A percentile compares a stretch with the other conserved stretches of the same genome.
These are phyloP conservation scores for Cladosporium sp. DNA, from an alignment of 2,329 filamentous ascomycete genomes.

Conservation along the genomic window DNA sequence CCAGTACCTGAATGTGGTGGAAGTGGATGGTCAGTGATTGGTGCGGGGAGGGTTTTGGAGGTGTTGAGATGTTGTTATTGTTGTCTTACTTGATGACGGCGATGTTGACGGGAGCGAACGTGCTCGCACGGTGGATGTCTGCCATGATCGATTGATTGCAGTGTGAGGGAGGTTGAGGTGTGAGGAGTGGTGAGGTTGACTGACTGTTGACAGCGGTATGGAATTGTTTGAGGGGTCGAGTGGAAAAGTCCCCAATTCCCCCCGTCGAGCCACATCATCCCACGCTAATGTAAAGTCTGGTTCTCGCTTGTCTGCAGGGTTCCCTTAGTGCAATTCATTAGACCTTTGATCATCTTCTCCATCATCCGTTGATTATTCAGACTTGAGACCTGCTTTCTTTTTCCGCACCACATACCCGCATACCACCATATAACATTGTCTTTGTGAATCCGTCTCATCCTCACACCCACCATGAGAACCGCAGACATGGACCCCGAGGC, in stretches of 20 bases:
- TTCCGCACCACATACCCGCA: neutral
- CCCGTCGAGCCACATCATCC: too few species aligned
- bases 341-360: too few species aligned
- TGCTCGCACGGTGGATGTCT: conserved; percentile 81
- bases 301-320: neutral
- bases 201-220: too few species aligned
- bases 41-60: conserved; percentile 14
- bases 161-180: too few species aligned
- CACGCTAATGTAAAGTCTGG: too few species aligned
- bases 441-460: neutral
- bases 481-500: conserved; percentile 31
- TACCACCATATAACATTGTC: neutral
- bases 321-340: too few species aligned
- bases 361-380: too few species aligned
- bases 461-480: conserved; percentile 22
- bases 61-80: conserved; percentile 19
- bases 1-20: conserved; percentile 64
- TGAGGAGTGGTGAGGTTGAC: too few species aligned
- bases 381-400: neutral
- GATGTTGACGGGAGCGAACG: conserved; percentile 96
- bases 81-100: conserved; percentile 82
- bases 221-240: neutral
- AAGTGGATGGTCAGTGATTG: conserved; percentile 14
- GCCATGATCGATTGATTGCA: too few species aligned
- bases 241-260: neutral